Evolutionary conservation across 139 green algal genomes (phyloP).

Genomic region (Asterochloris erici): DNA sequence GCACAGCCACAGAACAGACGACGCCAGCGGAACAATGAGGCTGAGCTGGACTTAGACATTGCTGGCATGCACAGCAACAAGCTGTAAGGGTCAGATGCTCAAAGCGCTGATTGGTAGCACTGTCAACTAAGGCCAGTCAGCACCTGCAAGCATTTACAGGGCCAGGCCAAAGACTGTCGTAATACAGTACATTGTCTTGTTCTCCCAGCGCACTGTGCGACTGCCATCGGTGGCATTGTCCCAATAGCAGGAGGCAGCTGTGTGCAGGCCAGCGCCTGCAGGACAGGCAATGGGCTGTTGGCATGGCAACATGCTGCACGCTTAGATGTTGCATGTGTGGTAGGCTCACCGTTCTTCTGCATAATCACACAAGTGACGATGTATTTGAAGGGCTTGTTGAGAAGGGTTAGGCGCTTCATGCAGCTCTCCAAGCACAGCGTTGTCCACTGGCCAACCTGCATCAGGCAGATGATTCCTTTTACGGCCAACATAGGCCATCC

Average conservation of each 20-base stretch:
- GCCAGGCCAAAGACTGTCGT: slow-evolving; percentile 77
- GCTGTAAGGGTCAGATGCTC: no score
- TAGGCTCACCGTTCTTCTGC: slow-evolving; percentile 68
- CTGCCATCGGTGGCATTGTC: slow-evolving; percentile 71
- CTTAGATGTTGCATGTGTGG: no score
- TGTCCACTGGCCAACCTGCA: slow-evolving; percentile 76
- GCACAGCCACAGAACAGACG: no score
- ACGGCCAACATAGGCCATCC: no score
- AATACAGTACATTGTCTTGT: slow-evolving; percentile 86
- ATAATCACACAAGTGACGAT: slow-evolving; percentile 75
- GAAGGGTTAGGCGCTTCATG: slow-evolving; percentile 62
- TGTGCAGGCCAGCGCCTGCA: slow-evolving; percentile 66
- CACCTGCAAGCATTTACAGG: slow-evolving; percentile 21
- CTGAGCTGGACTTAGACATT: no score
- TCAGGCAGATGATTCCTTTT: no score
- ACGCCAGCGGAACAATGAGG: no score
- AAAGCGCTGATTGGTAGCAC: no score
- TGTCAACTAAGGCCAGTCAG: no score
- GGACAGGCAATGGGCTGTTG: background rate
- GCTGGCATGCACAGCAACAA: no score
- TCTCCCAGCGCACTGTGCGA: slow-evolving; percentile 80
- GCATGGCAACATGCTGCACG: background rate
- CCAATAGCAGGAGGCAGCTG: slow-evolving; percentile 70
- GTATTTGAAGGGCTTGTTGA: slow-evolving; percentile 85
- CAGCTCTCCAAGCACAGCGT: slow-evolving; percentile 61